These are phyloP conservation scores for Neospermospora avenae DNA, from an alignment of 2,329 filamentous ascomycete species.

Conservation along the genomic window DNA sequence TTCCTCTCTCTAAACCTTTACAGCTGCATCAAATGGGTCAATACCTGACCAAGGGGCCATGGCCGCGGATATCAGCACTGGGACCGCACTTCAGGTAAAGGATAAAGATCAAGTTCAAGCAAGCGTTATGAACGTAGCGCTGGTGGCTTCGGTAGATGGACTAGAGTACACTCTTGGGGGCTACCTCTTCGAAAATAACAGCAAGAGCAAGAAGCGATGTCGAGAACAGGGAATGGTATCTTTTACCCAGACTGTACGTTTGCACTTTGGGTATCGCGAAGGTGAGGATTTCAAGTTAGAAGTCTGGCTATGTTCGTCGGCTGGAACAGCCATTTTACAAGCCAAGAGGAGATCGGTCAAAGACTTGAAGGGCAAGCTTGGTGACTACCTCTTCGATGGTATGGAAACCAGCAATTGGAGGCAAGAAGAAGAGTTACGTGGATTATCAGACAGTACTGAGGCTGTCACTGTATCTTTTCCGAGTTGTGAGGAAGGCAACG, in stretches of 20 bases:
- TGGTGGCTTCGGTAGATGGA: not conserved
- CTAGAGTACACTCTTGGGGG: not conserved
- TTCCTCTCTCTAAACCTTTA: no score
- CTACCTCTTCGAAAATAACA: not conserved
- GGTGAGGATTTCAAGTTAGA: not conserved
- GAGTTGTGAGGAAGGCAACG: not conserved
- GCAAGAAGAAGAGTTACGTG: not conserved
- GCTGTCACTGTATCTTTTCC: not conserved
- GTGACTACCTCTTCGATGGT: conserved; percentile 14
- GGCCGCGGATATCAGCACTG: no score
- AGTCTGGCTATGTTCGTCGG: not conserved
- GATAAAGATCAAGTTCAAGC: not conserved
- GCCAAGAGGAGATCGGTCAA: not conserved
- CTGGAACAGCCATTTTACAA: not conserved
- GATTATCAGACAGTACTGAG: not conserved
- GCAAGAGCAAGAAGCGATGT: not conserved
- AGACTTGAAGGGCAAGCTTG: conserved; percentile 13
- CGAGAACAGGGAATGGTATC: not conserved
- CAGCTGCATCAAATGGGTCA: no score
- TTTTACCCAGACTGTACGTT: not conserved
- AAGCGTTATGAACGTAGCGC: not conserved
- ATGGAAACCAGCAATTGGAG: conserved; percentile 6
- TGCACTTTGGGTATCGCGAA: not conserved
- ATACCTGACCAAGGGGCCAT: no score
- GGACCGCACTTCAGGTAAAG: not conserved